Evolutionary conservation across 2,329 filamentous ascomycete genomes (phyloP).

Genomic region (Emmonsiellopsis sp.): DNA sequence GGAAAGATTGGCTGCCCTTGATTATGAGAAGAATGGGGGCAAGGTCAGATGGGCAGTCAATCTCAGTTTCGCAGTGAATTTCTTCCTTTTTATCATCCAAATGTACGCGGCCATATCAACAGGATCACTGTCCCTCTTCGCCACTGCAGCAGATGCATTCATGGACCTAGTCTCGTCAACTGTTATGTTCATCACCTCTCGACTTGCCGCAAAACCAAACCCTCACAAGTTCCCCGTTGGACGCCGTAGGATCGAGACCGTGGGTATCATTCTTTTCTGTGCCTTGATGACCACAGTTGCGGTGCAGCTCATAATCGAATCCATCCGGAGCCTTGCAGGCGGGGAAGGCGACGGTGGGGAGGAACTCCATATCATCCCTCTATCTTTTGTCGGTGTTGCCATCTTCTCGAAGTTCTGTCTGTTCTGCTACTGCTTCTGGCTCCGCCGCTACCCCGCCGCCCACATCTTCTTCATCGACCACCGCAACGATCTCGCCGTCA

Average conservation of each 20-base stretch:
- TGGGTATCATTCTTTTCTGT: conserved; percentile 57
- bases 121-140: conserved; percentile 53
- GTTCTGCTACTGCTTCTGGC: conserved; percentile 14
- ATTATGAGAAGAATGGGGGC: conserved; percentile 41
- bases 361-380: conserved; percentile 43
- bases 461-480: conserved; percentile 38
- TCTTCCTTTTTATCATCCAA: conserved; percentile 49
- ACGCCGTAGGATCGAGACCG: conserved; percentile 53
- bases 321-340: conserved; percentile 41
- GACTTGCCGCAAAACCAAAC: conserved; percentile 49
- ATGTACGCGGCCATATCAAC: conserved; percentile 50
- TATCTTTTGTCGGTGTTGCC: conserved; percentile 44
- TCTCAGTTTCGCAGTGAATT: conserved; percentile 42
- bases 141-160: conserved; percentile 57
- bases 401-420: conserved; percentile 21
- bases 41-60: conserved; percentile 47
- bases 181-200: conserved; percentile 53
- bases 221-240: conserved; percentile 56
- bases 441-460: conserved; percentile 13
- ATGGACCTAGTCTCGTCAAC: conserved; percentile 57
- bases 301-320: conserved; percentile 53
- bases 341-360: conserved; percentile 34
- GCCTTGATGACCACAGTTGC: conserved; percentile 58
- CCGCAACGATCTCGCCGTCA: conserved; percentile 48
- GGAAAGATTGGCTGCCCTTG: conserved; percentile 42